Evolutionary conservation across 495 filamentous ascomycete genomes (phyloP).

Genomic region (Cercophora scortea): DNA sequence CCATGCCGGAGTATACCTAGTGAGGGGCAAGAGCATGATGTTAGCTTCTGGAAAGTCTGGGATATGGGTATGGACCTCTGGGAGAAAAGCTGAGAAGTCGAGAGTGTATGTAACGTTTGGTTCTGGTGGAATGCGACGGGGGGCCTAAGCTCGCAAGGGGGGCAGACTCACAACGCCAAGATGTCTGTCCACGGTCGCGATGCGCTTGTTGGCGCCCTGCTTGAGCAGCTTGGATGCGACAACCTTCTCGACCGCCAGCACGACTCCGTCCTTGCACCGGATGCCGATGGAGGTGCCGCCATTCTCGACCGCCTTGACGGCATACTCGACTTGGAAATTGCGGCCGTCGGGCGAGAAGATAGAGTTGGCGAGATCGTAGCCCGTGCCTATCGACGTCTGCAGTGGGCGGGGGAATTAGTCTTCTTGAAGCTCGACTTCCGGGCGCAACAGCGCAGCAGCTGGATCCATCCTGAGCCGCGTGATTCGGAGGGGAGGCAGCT

Average conservation of each 20-base stretch:
- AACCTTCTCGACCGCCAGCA: slow-evolving; percentile 94
- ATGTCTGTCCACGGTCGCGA: slow-evolving; percentile 89
- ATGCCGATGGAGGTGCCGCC: slow-evolving; percentile 95
- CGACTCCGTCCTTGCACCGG: slow-evolving; percentile 92
- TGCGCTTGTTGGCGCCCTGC: slow-evolving; percentile 88
- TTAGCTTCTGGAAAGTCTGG: slow-evolving; percentile 2
- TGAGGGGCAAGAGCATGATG: neutral
- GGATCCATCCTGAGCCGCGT: too few species aligned
- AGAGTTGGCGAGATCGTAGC: slow-evolving; percentile 98
- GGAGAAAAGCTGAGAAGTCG: too few species aligned
- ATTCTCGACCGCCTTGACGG: slow-evolving; percentile 96
- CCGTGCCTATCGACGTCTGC: slow-evolving; percentile 95
- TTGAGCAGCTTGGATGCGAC: slow-evolving; percentile 92
- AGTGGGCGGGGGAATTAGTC: neutral
- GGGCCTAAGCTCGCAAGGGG: neutral
- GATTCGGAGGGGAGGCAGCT: too few species aligned
- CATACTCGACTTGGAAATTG: slow-evolving; percentile 99
- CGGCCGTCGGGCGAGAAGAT: slow-evolving; percentile 98
- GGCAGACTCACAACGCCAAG: slow-evolving; percentile 70
- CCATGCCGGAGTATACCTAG: slow-evolving; percentile 85
- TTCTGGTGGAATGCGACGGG: neutral
- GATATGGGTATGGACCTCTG: too few species aligned
- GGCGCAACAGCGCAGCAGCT: neutral
- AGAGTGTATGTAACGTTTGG: too few species aligned
- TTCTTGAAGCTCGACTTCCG: neutral